Percentiles rank a stretch among this genome's conserved stretches.
Conservation (phyloP, 306 rosid genomes). For the barrel medic (Medicago truncatula) region MtrunA17r5.0-ANR NC_053049.1:3937501-3938000, state of each 20-base stretch:
- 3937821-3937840: too few species aligned
- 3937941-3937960: too few species aligned
- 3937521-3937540: constrained; percentile 39
- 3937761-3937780: background rate
- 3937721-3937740: background rate
- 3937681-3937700: background rate
- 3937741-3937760: constrained; percentile 11
- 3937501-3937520: background rate
- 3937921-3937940: too few species aligned
- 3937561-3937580: background rate
- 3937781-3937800: background rate
- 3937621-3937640: background rate
- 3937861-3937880: too few species aligned
- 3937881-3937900: too few species aligned
- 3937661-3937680: background rate
- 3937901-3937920: too few species aligned
- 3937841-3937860: too few species aligned
- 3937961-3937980: too few species aligned
- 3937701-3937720: background rate
- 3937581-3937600: background rate
- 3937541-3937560: background rate
- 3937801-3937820: background rate
- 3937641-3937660: background rate
- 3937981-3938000: too few species aligned
- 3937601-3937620: background rate